These are phyloP conservation scores for Fusarium lateritium DNA, from an alignment of 2,329 filamentous ascomycete genomes.

Conservation along the genomic window DNA sequence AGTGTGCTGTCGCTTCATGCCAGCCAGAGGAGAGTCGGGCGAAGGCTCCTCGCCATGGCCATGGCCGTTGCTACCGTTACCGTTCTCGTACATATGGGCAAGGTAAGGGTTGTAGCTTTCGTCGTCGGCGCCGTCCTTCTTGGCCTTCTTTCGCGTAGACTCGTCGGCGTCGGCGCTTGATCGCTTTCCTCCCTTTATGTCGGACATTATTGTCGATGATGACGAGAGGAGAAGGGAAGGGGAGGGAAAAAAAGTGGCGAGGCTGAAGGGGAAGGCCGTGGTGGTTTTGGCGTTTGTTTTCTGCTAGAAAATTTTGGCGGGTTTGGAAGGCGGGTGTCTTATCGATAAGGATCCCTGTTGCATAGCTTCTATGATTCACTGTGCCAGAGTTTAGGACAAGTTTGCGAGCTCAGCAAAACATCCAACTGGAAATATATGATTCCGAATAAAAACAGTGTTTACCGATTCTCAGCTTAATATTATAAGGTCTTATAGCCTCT, in stretches of 20 bases:
- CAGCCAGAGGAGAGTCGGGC: conserved; percentile 68
- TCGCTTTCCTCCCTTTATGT: conserved; percentile 60
- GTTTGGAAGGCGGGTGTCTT: conserved; percentile 41
- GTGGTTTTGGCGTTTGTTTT: conserved; percentile 40
- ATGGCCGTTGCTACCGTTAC: conserved; percentile 59
- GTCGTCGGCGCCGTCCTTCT: conserved; percentile 54
- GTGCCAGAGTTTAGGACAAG: too few relatives aligned
- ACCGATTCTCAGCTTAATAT: too few relatives aligned
- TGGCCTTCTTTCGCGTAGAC: conserved; percentile 60
- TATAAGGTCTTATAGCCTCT: too few relatives aligned
- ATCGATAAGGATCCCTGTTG: conserved; percentile 53
- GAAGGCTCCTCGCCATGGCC: conserved; percentile 53
- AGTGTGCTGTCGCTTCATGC: conserved; percentile 83
- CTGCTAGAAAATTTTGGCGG: conserved; percentile 52
- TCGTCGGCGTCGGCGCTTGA: conserved; percentile 61
- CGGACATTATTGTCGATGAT: conserved; percentile 56
- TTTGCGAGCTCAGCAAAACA: too few relatives aligned
- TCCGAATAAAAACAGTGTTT: too few relatives aligned
- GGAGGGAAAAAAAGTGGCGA: conserved; percentile 35
- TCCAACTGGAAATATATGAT: too few relatives aligned
- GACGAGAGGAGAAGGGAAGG: conserved; percentile 4
- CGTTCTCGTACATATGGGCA: conserved; percentile 82
- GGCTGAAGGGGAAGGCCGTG: conserved; percentile 43
- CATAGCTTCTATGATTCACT: conserved; percentile 38
- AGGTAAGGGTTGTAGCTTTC: conserved; percentile 84